These are phyloP conservation scores for Malus domestica DNA, from an alignment of 306 rosid genomes.

Conservation along the genomic window DNA sequence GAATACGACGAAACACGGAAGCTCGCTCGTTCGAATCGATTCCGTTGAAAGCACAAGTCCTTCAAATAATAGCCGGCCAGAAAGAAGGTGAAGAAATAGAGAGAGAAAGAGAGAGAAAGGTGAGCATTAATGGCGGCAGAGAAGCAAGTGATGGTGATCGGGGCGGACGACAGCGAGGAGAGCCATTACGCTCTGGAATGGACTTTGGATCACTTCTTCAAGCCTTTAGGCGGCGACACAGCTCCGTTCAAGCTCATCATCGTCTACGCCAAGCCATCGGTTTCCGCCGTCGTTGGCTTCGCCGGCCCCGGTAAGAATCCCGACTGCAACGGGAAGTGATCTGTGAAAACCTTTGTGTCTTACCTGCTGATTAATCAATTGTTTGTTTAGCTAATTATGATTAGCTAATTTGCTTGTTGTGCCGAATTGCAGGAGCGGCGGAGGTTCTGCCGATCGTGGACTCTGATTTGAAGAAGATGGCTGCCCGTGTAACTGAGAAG, in stretches of 20 bases:
- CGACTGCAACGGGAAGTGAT: neutral
- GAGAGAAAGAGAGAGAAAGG: neutral
- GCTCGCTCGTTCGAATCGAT: neutral
- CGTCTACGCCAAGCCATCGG: slow-evolving; percentile 51
- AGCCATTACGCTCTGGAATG: slow-evolving; percentile 55
- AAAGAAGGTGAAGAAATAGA: too few relatives aligned
- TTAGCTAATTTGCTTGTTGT: neutral
- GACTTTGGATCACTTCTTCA: slow-evolving; percentile 53
- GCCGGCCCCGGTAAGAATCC: slow-evolving; percentile 56
- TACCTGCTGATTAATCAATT: neutral
- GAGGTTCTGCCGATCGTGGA: slow-evolving; percentile 52
- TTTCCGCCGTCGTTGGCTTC: slow-evolving; percentile 37
- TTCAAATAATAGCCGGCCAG: neutral
- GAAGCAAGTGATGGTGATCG: slow-evolving; percentile 63
- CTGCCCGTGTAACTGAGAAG: slow-evolving; percentile 18
- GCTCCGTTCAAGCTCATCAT: slow-evolving; percentile 49
- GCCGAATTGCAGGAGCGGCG: slow-evolving; percentile 31
- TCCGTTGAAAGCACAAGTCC: neutral
- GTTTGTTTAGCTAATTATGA: neutral
- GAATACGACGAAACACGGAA: neutral
- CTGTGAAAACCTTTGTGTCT: too few relatives aligned
- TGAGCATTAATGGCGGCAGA: slow-evolving; percentile 26
- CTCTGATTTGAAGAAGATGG: slow-evolving; percentile 36
- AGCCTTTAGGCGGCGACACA: neutral
- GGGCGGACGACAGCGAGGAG: slow-evolving; percentile 57